These are phyloP conservation scores for Taphrina sp. DNA, from an alignment of 1,139 yeast species.

Conservation along the genomic window DNA sequence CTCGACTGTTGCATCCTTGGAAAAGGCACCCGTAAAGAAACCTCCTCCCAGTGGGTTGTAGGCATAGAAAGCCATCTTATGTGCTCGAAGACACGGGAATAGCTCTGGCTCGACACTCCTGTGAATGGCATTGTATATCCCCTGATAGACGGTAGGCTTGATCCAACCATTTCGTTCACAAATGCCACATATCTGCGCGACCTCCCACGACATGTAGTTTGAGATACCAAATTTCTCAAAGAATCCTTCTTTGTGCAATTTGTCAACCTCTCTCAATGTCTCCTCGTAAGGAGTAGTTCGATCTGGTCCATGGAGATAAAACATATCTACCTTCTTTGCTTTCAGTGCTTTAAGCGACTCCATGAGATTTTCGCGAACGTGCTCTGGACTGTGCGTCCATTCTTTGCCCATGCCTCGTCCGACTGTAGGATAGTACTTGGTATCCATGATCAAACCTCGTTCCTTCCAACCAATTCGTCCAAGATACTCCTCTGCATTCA, in stretches of 20 bases:
- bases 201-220: not conserved
- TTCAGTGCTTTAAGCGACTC: not conserved
- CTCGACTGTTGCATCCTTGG: not conserved
- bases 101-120: not conserved
- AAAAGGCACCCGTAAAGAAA: not conserved
- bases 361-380: not conserved
- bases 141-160: not conserved
- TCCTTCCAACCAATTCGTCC: not conserved
- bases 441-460: too few relatives aligned
- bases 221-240: conserved; percentile 5
- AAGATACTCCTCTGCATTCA: not conserved
- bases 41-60: conserved; percentile 1
- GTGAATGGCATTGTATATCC: not conserved
- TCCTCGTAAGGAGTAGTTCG: not conserved
- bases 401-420: too few relatives aligned
- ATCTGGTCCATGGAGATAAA: conserved; percentile 3
- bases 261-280: not conserved
- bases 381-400: not conserved
- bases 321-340: not conserved
- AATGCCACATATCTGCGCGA: not conserved
- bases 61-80: not conserved
- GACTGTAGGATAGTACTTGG: too few relatives aligned
- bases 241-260: not conserved
- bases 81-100: not conserved
- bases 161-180: not conserved